Base-by-base conservation (phyloP, 208 protist species). In the Acanthamoeba healyi region DNA sequence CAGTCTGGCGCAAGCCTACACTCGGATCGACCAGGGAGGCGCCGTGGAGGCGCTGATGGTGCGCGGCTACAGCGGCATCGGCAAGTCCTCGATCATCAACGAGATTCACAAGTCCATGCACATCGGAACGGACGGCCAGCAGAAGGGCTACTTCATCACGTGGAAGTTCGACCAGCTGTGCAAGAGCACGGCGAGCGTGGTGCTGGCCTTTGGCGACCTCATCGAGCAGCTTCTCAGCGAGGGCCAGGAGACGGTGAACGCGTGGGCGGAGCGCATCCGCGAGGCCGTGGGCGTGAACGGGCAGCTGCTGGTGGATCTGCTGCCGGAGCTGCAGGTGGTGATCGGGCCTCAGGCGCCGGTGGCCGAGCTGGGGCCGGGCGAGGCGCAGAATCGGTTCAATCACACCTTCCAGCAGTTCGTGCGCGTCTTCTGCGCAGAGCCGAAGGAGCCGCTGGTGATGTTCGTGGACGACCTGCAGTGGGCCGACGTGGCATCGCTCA, bases 391-490 rank as follows among this genome's bases (percentile, higher is more conserved):
- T 51, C 87, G 87, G 38, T 92, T 92, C 58, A 92, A 92, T 22
- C 87, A 58, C 51, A 77, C 65, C 61, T 92, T 92, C 87, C 51
- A 77, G 61, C 87, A 92, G 46, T 92, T 92, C 58, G 65, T 92
- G 10, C 87, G 87, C 58, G 87, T 92, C 24, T 77, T 70, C 44
- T 92, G 87, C 29, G 63, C 67, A 14, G 26, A 32, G 1, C 36
- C 67, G 36, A 42, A 77, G 34, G 34, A 77, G 67, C 36, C 87
- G 29, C 87, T 92, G 56, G 87, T 77, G 58, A 56, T 92, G 87
- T 92, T 92, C 65, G 61, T 92, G 87, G 87, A 92, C 44, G 87
- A 92, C 58, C 87, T 92, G 1, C 87, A 92, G 34, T 92, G 87
- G 87, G 87, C 87, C n/a, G 87, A 92, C 61, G 29, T 77, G 58